Conservation (phyloP, 2,329 filamentous ascomycete species). For the Diaporthe ampelina region DNA sequence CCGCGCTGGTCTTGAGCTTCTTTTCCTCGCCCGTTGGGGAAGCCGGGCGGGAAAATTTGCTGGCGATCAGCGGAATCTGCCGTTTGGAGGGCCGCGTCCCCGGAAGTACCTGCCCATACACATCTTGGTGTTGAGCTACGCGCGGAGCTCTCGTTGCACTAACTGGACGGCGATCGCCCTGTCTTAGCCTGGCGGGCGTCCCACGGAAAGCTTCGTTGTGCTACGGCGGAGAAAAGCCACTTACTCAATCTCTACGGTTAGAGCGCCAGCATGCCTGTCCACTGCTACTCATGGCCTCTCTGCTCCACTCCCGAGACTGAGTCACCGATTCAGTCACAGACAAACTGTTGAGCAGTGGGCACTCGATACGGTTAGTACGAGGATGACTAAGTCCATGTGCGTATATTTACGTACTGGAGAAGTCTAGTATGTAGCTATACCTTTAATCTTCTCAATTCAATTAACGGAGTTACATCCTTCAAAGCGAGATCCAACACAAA, state of each 20-base stretch:
- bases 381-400: too few species aligned
- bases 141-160: neutral
- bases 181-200: conserved; percentile 4
- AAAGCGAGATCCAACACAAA: too few species aligned
- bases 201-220: neutral
- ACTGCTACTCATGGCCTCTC: neutral
- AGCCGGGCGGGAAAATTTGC: conserved; percentile 16
- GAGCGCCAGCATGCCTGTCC: neutral
- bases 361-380: too few species aligned
- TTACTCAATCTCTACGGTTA: neutral
- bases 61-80: conserved; percentile 28
- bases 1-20: neutral
- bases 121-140: neutral
- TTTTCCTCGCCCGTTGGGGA: conserved; percentile 14
- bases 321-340: neutral
- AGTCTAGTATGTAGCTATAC: too few species aligned
- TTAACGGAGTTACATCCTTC: too few species aligned
- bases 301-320: conserved; percentile 17
- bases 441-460: too few species aligned
- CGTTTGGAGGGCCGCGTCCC: conserved; percentile 10
- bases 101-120: neutral
- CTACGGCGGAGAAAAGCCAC: neutral
- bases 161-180: conserved; percentile 16
- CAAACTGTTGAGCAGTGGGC: too few species aligned
- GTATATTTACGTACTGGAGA: too few species aligned